Conservation (phyloP, 2,329 filamentous ascomycete genomes). For the Coniella vitis region DNA sequence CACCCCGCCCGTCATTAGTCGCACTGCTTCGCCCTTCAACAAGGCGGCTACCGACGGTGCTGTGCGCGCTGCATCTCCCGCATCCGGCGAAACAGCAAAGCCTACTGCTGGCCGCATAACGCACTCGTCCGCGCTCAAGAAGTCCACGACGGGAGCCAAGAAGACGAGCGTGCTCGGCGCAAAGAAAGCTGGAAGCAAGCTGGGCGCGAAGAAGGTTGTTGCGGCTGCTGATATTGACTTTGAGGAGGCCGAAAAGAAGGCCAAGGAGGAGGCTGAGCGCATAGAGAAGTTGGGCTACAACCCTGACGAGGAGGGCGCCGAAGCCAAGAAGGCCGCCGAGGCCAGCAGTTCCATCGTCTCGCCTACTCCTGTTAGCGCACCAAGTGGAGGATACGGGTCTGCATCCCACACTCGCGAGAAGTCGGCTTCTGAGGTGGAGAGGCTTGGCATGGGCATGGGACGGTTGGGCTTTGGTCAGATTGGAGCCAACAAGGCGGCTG, state of each 20-base stretch:
- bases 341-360: constrained; percentile 56
- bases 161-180: constrained; percentile 81
- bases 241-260: constrained; percentile 93
- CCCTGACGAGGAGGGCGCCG: constrained; percentile 64
- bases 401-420: constrained; percentile 51
- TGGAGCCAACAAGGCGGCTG: constrained; percentile 53
- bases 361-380: constrained; percentile 69
- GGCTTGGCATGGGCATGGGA: constrained; percentile 81
- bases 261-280: constrained; percentile 93
- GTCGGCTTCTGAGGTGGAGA: constrained; percentile 73
- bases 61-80: constrained; percentile 75
- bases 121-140: constrained; percentile 75
- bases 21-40: constrained; percentile 85
- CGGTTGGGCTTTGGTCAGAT: constrained; percentile 86
- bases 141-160: constrained; percentile 62
- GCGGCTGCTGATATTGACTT: constrained; percentile 80
- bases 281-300: constrained; percentile 95
- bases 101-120: constrained; percentile 63
- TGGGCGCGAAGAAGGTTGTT: constrained; percentile 84
- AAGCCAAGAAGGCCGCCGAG: constrained; percentile 33
- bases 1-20: constrained; percentile 74
- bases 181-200: constrained; percentile 72
- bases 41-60: constrained; percentile 59
- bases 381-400: constrained; percentile 55
- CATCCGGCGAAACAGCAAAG: constrained; percentile 42